Conservation (phyloP, 2,329 filamentous ascomycete species). For the Neopestalotiopsis sp. region DNA sequence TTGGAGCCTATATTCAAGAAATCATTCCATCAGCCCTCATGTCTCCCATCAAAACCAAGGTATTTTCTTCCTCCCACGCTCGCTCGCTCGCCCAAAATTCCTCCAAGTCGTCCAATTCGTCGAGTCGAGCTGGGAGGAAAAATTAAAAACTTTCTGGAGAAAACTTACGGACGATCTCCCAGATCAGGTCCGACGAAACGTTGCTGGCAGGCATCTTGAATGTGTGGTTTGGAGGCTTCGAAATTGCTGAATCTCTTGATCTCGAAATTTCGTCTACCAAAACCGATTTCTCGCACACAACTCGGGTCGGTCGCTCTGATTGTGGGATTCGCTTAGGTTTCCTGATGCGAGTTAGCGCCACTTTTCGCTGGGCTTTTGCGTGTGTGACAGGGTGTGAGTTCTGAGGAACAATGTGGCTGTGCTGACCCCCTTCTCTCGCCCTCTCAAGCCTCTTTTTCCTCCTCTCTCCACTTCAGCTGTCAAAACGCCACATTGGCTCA, state of each 20-base stretch:
- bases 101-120: background rate
- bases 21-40: background rate
- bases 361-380: background rate
- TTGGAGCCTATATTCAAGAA: constrained; percentile 67
- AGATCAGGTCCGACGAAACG: constrained; percentile 90
- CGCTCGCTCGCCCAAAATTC: constrained; percentile 1
- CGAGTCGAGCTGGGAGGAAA: background rate
- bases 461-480: background rate
- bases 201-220: constrained; percentile 65
- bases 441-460: background rate
- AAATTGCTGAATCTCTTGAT: constrained; percentile 7
- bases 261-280: constrained; percentile 14
- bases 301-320: constrained; percentile 10
- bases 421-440: background rate
- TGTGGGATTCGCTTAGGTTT: constrained; percentile 18
- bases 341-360: constrained; percentile 11
- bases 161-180: constrained; percentile 91
- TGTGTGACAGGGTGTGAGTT: background rate
- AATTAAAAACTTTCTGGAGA: background rate
- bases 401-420: background rate
- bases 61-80: constrained; percentile 4
- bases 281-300: constrained; percentile 10
- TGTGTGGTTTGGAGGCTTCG: constrained; percentile 40
- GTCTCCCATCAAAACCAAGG: background rate
- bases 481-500: background rate